phyloP scores from a whole-genome alignment of 2,329 filamentous ascomycete genomes.

The Bretziella fagacearum region DNA sequence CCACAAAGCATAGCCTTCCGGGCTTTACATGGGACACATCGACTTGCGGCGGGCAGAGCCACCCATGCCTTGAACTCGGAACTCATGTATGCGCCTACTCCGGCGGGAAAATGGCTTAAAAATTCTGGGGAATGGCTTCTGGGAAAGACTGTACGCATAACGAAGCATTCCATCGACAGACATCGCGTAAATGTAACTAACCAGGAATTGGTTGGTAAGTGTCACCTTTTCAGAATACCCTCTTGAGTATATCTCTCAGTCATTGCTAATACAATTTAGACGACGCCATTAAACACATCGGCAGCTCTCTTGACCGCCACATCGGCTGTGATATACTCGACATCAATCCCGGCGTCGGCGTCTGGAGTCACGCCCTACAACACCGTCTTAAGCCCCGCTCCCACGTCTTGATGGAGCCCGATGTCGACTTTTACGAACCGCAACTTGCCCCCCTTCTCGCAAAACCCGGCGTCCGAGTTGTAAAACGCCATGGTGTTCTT shows the following conservation, averaged over 20 bases:
- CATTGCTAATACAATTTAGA: too few relatives aligned
- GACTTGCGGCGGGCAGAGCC: background rate
- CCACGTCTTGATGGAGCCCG: conserved; percentile 69
- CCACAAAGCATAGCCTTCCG: background rate
- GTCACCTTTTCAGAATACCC: too few relatives aligned
- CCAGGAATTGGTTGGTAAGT: background rate
- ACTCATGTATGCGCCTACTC: background rate
- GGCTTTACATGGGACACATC: background rate
- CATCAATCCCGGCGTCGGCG: conserved; percentile 60
- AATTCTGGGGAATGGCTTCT: background rate
- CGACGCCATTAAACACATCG: conserved; percentile 53
- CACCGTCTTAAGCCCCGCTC: conserved; percentile 57
- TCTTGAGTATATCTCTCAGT: too few relatives aligned
- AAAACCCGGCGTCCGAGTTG: conserved; percentile 30
- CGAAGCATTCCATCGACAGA: background rate
- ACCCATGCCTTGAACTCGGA: background rate
- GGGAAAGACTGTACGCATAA: background rate
- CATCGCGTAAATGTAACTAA: background rate
- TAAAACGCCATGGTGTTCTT: conserved; percentile 41
- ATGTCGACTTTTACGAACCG: conserved; percentile 37
- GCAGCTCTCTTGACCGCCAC: conserved; percentile 49
- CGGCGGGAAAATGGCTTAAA: background rate
- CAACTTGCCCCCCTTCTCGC: conserved; percentile 43
- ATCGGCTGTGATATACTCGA: conserved; percentile 73
- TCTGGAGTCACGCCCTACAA: conserved; percentile 67